Evolutionary conservation across 1,139 yeast species (phyloP), one percentile per base, ranked within the genome.

Genomic region (Kodamaea ohmeri): DNA sequence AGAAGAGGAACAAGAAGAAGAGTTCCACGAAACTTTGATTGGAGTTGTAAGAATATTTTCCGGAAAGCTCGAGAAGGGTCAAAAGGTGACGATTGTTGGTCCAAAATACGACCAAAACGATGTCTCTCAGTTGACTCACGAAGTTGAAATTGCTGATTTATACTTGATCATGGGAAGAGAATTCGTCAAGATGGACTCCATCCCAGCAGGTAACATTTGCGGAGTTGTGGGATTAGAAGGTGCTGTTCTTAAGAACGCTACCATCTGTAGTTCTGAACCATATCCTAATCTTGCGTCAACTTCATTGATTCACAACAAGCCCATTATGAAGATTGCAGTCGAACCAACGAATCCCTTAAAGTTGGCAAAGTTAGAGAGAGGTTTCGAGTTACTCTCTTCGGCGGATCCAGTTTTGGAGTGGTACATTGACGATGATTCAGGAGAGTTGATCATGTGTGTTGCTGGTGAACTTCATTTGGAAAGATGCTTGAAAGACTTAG

Each of bases 381-480:
- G 98, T 0, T 69, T 94, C 42, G 81, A 78, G 44, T 65, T 88
- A 41, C 69, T 94, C 34, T 81, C 92, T 40, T 83, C 81, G 48
- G 92, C 97, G 0, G 97, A 90, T 58, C 96, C 97, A 1, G 92
- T 95, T 52, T 90, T 89, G 25, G 89, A 87, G 53, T 85, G 90
- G 49, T 83, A 78, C 51, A 70, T 86, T 31, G 92, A 86, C 52
- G 96, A 87, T 48, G 76, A 71, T 40, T 81, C 84, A 8, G 97
- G 97, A 43, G 97, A 90, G 59, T 85, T 85, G 51, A 88, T 90
- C 48, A 69, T 90, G 51, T 85, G 95, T 45, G 89, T 95, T 13
- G 96, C 97, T n/a, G 97, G 97, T 38, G 97, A 90, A 58, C 71
- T 90, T 44, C 97, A 90, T 63, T 67, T 90, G 39, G 97, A 90